Evolutionary conservation across 2,329 filamentous ascomycete genomes (phyloP).

Genomic region (Microthyrium microscopicum): DNA sequence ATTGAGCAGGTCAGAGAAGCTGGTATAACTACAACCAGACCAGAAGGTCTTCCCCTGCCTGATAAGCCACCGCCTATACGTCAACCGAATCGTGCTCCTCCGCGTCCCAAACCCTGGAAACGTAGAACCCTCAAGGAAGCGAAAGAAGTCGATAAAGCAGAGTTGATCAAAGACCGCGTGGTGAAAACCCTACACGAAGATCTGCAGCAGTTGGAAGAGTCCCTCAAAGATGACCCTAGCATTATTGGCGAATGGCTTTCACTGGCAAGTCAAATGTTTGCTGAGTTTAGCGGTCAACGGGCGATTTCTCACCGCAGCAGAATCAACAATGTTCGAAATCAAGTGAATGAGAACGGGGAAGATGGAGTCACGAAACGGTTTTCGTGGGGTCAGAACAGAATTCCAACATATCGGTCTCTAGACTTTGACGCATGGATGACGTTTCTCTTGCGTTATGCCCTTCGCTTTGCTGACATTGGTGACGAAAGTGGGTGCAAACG

Average conservation of each 20-base stretch:
- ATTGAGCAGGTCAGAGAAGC: slow-evolving; percentile 4
- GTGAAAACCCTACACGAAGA: slow-evolving; percentile 4
- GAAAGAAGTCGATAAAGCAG: slow-evolving; percentile 1
- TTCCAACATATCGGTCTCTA: slow-evolving; percentile 50
- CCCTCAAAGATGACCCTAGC: slow-evolving; percentile 6
- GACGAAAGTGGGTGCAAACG: slow-evolving; percentile 60
- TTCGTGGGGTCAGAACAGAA: neutral
- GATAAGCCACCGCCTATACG: too few species aligned
- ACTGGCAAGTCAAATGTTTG: slow-evolving; percentile 6
- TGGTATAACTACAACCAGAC: slow-evolving; percentile 1
- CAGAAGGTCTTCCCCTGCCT: neutral
- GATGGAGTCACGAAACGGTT: neutral
- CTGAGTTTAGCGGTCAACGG: slow-evolving; percentile 4
- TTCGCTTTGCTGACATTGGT: slow-evolving; percentile 53
- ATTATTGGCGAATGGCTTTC: slow-evolving; percentile 3
- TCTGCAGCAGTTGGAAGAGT: neutral
- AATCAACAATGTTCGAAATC: slow-evolving; percentile 13
- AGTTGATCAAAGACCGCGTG: slow-evolving; percentile 1
- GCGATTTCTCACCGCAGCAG: slow-evolving; percentile 5
- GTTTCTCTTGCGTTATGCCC: slow-evolving; percentile 73
- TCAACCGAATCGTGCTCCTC: too few species aligned
- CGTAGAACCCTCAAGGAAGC: neutral
- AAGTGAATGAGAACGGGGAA: slow-evolving; percentile 18
- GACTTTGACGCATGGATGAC: slow-evolving; percentile 75
- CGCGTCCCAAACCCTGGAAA: neutral